Evolutionary conservation across 805 yeast genomes (phyloP).

Genomic region (Groenewaldozyma tartarivorans): DNA sequence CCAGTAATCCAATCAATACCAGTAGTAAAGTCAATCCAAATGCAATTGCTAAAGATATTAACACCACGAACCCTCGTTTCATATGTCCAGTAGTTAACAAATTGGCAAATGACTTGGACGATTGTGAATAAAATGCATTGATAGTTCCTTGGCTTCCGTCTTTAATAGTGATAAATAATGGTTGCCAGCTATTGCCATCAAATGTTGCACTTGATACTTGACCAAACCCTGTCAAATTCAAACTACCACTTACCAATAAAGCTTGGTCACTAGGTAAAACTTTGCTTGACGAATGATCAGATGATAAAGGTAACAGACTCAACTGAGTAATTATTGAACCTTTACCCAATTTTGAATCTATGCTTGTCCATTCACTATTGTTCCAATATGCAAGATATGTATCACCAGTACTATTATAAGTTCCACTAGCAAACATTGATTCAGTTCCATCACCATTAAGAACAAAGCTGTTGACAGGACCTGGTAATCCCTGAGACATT

Average conservation of each 20-base stretch:
- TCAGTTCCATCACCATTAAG: conserved; percentile 31
- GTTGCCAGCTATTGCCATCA: conserved; percentile 61
- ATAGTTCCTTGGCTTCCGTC: conserved; percentile 18
- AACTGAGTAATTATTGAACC: conserved; percentile 38
- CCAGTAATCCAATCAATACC: conserved; percentile 33
- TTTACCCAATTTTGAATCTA: conserved; percentile 30
- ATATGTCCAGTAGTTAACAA: conserved; percentile 20
- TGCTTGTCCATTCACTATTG: conserved; percentile 39
- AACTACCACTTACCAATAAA: conserved; percentile 49
- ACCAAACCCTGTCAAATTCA: conserved; percentile 44
- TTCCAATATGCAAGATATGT: conserved; percentile 34
- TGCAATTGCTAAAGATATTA: conserved; percentile 60
- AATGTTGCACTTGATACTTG: conserved; percentile 50
- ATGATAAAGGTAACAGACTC: conserved; percentile 31
- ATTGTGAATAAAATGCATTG: conserved; percentile 26
- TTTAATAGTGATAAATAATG: conserved; percentile 38
- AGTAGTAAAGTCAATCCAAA: conserved; percentile 39
- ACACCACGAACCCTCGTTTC: conserved; percentile 55
- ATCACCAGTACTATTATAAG: conserved; percentile 22
- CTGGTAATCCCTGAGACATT: conserved; percentile 17
- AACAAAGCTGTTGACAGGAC: conserved; percentile 22
- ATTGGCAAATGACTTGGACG: conserved; percentile 15
- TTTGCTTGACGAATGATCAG: conserved; percentile 23
- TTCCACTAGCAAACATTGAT: conserved; percentile 37
- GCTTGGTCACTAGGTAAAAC: conserved; percentile 36